Percentiles rank a stretch among this genome's conserved stretches.
Conservation (phyloP, 2,329 filamentous ascomycete genomes). For the Xylariaceae sp. region DNA sequence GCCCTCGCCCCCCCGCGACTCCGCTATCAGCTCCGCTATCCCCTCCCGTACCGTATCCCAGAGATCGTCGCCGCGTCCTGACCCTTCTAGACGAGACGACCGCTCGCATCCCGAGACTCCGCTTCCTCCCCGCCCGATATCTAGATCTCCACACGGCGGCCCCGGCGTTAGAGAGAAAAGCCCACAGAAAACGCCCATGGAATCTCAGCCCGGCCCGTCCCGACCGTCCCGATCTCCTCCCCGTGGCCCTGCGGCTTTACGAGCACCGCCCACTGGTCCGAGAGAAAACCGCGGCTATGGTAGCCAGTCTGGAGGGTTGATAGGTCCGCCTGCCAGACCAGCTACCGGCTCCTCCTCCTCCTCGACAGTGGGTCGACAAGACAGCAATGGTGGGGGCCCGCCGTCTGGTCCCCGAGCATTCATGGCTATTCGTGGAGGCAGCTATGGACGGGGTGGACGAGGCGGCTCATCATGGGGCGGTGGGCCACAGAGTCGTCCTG, state of each 20-base stretch:
- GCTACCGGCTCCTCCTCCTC: slow-evolving; percentile 21
- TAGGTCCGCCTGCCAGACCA: slow-evolving; percentile 34
- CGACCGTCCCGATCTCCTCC: slow-evolving; percentile 45
- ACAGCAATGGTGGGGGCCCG: slow-evolving; percentile 42
- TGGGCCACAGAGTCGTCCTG: slow-evolving; percentile 30
- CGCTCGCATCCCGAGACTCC: slow-evolving; percentile 47
- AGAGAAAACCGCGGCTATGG: slow-evolving; percentile 37
- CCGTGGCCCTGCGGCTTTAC: slow-evolving; percentile 51
- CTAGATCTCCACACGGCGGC: slow-evolving; percentile 30
- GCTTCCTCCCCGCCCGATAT: slow-evolving; percentile 28
- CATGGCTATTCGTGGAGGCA: slow-evolving; percentile 43
- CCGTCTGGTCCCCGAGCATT: slow-evolving; percentile 55
- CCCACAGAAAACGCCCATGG: slow-evolving; percentile 26
- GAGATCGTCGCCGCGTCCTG: slow-evolving; percentile 50
- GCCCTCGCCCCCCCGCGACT: slow-evolving; percentile 47
- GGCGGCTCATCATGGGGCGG: slow-evolving; percentile 42
- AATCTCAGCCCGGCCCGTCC: slow-evolving; percentile 22
- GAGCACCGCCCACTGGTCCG: slow-evolving; percentile 48
- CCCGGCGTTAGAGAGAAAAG: slow-evolving; percentile 27
- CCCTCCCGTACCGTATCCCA: slow-evolving; percentile 49
- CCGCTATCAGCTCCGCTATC: slow-evolving; percentile 47
- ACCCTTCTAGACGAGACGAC: slow-evolving; percentile 42
- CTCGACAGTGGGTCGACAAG: slow-evolving; percentile 27
- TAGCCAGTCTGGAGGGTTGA: slow-evolving; percentile 26
- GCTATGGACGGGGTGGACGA: slow-evolving; percentile 42